Evolutionary conservation across 805 yeast species (phyloP).

Genomic region (Teunomyces atbi): DNA sequence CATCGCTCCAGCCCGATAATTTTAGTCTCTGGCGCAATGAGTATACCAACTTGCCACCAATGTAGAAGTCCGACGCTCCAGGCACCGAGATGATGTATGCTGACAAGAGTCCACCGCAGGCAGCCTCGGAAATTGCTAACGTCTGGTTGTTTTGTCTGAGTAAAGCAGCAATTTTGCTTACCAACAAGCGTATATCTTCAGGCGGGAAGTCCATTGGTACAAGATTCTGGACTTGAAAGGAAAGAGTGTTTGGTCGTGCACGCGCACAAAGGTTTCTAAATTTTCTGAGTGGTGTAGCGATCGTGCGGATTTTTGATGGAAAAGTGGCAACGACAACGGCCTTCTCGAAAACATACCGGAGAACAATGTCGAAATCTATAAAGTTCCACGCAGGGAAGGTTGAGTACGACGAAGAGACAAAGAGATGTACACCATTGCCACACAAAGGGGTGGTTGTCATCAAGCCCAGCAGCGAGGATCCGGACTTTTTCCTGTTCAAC

Average conservation of each 20-base stretch:
- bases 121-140: conserved; percentile 79
- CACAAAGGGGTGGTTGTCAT: conserved; percentile 66
- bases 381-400: conserved; percentile 81
- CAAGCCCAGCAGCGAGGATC: conserved; percentile 64
- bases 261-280: not conserved
- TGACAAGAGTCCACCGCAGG: conserved; percentile 84
- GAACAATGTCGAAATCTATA: conserved; percentile 22
- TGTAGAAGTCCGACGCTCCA: conserved; percentile 80
- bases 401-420: conserved; percentile 57
- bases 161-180: conserved; percentile 55
- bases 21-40: conserved; percentile 72
- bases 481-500: conserved; percentile 62
- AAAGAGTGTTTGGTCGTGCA: conserved; percentile 5
- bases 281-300: not conserved
- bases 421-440: conserved; percentile 66
- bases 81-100: conserved; percentile 80
- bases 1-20: conserved; percentile 74
- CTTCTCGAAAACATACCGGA: not conserved
- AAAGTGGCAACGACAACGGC: conserved; percentile 2
- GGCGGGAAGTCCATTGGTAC: conserved; percentile 57
- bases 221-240: not conserved
- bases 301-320: not conserved
- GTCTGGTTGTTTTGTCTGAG: conserved; percentile 58
- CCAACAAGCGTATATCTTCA: conserved; percentile 47
- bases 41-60: conserved; percentile 81